Percentiles rank a stretch among this genome's conserved stretches.
Evolutionary conservation across 352 stramenopile species (phyloP).

Genomic region (Globisporangium recalcitrans): DNA sequence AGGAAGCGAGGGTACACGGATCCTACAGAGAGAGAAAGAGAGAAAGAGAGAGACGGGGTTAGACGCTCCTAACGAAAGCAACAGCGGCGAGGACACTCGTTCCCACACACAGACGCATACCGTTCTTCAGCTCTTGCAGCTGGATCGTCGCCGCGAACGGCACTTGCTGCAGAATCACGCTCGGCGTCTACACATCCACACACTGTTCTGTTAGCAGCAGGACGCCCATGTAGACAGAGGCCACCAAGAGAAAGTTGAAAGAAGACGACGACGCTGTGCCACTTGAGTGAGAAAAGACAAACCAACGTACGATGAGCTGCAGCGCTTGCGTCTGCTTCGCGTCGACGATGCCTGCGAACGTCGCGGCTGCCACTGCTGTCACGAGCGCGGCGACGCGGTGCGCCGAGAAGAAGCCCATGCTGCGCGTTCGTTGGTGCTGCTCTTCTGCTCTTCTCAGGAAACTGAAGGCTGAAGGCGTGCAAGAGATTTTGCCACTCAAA

Average conservation of each 20-base stretch:
- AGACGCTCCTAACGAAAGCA: background rate
- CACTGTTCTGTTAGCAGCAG: background rate
- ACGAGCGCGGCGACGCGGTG: background rate
- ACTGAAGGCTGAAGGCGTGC: constrained; percentile 4
- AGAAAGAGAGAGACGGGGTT: background rate
- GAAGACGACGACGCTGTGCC: background rate
- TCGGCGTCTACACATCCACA: constrained; percentile 35
- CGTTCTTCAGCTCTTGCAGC: constrained; percentile 70
- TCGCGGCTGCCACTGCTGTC: background rate
- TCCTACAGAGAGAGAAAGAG: constrained; percentile 23
- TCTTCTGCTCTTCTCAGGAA: background rate
- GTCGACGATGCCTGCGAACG: background rate
- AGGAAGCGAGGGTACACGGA: constrained; percentile 65
- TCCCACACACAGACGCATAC: constrained; percentile 17
- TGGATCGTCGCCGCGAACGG: constrained; percentile 61
- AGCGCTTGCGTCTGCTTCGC: constrained; percentile 8
- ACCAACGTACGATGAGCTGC: constrained; percentile 8
- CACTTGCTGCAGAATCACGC: constrained; percentile 68
- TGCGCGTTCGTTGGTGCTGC: background rate
- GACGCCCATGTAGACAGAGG: background rate
- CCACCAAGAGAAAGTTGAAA: background rate
- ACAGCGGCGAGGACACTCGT: background rate
- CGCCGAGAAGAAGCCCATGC: constrained; percentile 3
- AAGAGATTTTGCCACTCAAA: constrained; percentile 3
- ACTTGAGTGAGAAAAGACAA: background rate